These are phyloP conservation scores for Ganoderma sp. DNA, from an alignment of 1,284 basidiomycete genomes.

Conservation along the genomic window DNA sequence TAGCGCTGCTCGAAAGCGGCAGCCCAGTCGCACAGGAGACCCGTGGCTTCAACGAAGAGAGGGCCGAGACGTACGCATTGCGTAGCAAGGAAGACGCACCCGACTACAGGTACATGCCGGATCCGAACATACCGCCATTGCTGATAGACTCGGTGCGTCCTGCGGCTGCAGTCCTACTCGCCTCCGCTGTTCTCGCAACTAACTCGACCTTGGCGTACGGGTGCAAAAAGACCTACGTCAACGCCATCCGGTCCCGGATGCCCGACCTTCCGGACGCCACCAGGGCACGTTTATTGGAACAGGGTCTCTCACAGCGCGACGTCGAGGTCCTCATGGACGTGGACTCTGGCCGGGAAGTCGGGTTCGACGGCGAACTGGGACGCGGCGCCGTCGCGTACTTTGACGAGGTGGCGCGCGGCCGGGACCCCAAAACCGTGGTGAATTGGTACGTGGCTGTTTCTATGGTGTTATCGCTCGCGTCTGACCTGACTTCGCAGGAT, in stretches of 20 bases:
- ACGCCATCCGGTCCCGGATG: slow-evolving; percentile 58
- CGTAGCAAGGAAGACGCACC: slow-evolving; percentile 93
- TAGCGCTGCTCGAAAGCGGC: slow-evolving; percentile 58
- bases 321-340: slow-evolving; percentile 79
- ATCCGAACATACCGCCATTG: slow-evolving; percentile 88
- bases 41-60: slow-evolving; percentile 87
- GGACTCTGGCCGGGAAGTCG: slow-evolving; percentile 66
- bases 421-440: slow-evolving; percentile 73
- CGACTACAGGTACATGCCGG: slow-evolving; percentile 99
- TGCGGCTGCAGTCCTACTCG: neutral
- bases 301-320: slow-evolving; percentile 67
- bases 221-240: slow-evolving; percentile 61
- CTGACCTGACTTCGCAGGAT: slow-evolving; percentile 59
- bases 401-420: slow-evolving; percentile 63
- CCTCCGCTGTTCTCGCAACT: slow-evolving; percentile 9
- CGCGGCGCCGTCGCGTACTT: slow-evolving; percentile 74
- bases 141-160: slow-evolving; percentile 61
- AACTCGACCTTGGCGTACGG: neutral
- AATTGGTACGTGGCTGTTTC: slow-evolving; percentile 71
- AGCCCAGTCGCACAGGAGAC: slow-evolving; percentile 81
- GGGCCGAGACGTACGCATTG: slow-evolving; percentile 80
- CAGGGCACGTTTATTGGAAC: slow-evolving; percentile 58
- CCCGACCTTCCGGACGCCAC: slow-evolving; percentile 83
- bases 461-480: neutral
- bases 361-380: slow-evolving; percentile 62